phyloP scores from a whole-genome alignment of 192 early-diverging fungal species.

The Umbelopsis sp. region DNA sequence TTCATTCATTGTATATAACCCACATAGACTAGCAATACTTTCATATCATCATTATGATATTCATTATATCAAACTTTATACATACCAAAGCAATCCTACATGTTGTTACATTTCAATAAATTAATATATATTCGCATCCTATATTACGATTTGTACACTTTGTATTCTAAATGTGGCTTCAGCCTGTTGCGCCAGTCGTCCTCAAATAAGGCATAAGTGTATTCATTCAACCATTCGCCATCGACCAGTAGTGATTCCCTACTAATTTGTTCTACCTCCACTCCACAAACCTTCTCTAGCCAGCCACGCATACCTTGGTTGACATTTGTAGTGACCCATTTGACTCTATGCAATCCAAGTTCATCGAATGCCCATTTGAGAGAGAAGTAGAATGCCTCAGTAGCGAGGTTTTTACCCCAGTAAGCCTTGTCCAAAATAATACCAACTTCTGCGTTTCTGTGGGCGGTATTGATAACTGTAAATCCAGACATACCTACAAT shows the following conservation, averaged over 20 bases:
- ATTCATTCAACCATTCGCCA: neutral
- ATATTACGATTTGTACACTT: neutral
- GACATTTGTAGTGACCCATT: neutral
- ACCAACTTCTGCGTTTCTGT: conserved; percentile 11
- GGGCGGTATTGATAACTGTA: neutral
- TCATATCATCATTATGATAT: neutral
- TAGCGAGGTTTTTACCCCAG: conserved; percentile 9
- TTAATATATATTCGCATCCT: no score
- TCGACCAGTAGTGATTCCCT: neutral
- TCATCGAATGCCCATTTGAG: conserved; percentile 19
- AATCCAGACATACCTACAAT: conserved; percentile 15
- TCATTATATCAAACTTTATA: neutral
- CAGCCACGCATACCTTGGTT: conserved; percentile 22
- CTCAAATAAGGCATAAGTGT: neutral
- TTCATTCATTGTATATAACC: conserved; percentile 4
- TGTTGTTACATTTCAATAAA: neutral
- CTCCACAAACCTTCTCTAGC: conserved; percentile 10
- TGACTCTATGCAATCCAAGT: conserved; percentile 17
- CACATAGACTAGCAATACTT: neutral
- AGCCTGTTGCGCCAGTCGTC: neutral
- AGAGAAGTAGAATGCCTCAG: conserved; percentile 19
- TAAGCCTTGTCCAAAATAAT: conserved; percentile 15
- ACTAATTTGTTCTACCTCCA: neutral
- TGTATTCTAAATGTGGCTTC: neutral
- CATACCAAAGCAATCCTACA: neutral